These are phyloP conservation scores for Edaphochlamys debaryana DNA, from an alignment of 139 green algal species.

Conservation along the genomic window DNA sequence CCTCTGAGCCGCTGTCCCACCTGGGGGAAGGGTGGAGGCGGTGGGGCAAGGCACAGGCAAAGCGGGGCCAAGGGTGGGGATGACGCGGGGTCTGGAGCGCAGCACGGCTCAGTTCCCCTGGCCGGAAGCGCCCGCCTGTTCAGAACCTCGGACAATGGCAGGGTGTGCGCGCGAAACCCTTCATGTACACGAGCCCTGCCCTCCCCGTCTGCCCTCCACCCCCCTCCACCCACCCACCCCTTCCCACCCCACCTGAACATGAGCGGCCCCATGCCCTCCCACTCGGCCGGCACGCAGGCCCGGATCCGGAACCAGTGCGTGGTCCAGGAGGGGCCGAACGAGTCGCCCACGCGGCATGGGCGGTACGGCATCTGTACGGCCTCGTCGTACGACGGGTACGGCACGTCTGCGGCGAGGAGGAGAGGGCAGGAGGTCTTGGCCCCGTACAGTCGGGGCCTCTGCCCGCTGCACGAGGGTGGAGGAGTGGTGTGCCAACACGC, in stretches of 20 bases:
- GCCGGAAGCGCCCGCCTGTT: too few relatives aligned
- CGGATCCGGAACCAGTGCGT: constrained; percentile 51
- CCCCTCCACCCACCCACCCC: too few relatives aligned
- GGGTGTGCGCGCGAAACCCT: too few relatives aligned
- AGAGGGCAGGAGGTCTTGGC: neutral
- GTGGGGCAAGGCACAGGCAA: too few relatives aligned
- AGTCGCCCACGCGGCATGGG: constrained; percentile 33
- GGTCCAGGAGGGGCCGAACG: constrained; percentile 52
- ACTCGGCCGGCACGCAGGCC: constrained; percentile 28
- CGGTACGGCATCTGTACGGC: constrained; percentile 28
- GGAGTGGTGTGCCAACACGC: too few relatives aligned
- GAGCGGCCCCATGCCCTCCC: constrained; percentile 23
- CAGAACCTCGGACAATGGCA: too few relatives aligned
- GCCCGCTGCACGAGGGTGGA: too few relatives aligned
- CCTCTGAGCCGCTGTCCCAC: constrained; percentile 53
- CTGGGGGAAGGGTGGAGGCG: neutral
- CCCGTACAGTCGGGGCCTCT: neutral
- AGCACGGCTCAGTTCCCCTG: too few relatives aligned
- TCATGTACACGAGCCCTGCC: too few relatives aligned
- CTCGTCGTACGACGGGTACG: constrained; percentile 28
- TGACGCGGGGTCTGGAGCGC: too few relatives aligned
- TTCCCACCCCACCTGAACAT: constrained; percentile 40
- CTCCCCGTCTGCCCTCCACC: too few relatives aligned
- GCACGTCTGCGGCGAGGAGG: constrained; percentile 5
- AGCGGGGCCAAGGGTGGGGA: too few relatives aligned